phyloP scores from a whole-genome alignment of 2,329 filamentous ascomycete species.

The Cladosporium sp. region DNA sequence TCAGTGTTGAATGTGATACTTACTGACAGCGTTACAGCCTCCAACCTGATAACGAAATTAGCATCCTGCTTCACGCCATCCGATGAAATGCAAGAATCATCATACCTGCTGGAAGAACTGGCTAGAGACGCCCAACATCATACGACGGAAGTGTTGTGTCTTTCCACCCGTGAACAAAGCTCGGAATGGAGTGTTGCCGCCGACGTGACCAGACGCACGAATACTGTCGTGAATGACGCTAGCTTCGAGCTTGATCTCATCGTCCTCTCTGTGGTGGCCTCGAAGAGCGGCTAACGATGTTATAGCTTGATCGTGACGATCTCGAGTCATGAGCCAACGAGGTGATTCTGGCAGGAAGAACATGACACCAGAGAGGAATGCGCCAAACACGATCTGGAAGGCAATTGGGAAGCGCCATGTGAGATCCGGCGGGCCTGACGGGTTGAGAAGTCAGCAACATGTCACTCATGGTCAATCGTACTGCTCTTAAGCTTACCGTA shows the following conservation, averaged over 20 bases:
- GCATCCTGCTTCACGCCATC: not conserved
- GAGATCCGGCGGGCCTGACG: slow-evolving; percentile 39
- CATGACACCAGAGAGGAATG: slow-evolving; percentile 17
- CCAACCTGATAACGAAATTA: not conserved
- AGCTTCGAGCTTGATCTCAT: slow-evolving; percentile 13
- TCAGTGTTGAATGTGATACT: not conserved
- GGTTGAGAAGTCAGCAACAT: not conserved
- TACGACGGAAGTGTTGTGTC: slow-evolving; percentile 18
- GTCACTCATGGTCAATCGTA: not conserved
- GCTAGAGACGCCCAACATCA: slow-evolving; percentile 6
- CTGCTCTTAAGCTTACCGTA: slow-evolving; percentile 32
- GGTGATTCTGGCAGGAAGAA: slow-evolving; percentile 24
- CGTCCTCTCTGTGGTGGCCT: slow-evolving; percentile 15
- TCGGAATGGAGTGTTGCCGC: slow-evolving; percentile 16
- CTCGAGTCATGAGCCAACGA: slow-evolving; percentile 23
- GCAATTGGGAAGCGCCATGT: slow-evolving; percentile 30
- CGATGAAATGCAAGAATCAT: not conserved
- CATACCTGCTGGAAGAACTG: slow-evolving; percentile 23
- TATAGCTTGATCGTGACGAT: slow-evolving; percentile 17
- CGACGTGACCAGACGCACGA: slow-evolving; percentile 10
- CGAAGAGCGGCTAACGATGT: slow-evolving; percentile 14
- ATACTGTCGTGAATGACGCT: slow-evolving; percentile 14
- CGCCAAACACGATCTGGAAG: slow-evolving; percentile 20
- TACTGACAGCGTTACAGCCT: slow-evolving; percentile 27
- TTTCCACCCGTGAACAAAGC: slow-evolving; percentile 14